phyloP scores from a whole-genome alignment of 1,284 basidiomycete species.

The Leccinum angustisporum region DNA sequence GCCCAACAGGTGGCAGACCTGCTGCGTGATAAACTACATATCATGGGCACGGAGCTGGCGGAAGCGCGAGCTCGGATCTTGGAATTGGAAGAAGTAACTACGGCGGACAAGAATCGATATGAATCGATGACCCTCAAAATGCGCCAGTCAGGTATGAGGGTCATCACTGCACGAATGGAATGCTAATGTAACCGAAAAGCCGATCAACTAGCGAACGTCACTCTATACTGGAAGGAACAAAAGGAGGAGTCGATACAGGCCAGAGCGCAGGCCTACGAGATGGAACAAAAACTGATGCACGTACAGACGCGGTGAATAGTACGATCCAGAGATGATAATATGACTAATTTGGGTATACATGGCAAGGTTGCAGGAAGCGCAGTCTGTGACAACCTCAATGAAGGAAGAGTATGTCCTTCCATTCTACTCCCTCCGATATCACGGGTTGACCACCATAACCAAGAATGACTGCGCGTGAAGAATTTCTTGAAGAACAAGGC shows the following conservation, averaged over 20 bases:
- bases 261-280: conserved; percentile 22
- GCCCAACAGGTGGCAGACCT: conserved; percentile 53
- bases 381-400: conserved; percentile 29
- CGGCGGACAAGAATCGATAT: conserved; percentile 29
- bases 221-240: conserved; percentile 29
- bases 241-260: conserved; percentile 30
- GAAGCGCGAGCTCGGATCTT: conserved; percentile 41
- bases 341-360: conserved; percentile 15
- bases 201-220: conserved; percentile 26
- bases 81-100: conserved; percentile 41
- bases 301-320: conserved; percentile 21
- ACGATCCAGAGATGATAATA: background rate
- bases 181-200: conserved; percentile 24
- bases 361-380: conserved; percentile 31
- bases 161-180: conserved; percentile 4
- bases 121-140: conserved; percentile 27
- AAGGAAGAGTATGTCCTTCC: conserved; percentile 32
- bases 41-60: conserved; percentile 43
- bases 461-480: conserved; percentile 27
- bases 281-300: conserved; percentile 31
- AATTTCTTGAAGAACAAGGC: conserved; percentile 24
- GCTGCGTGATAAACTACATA: conserved; percentile 50
- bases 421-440: conserved; percentile 16
- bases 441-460: conserved; percentile 12
- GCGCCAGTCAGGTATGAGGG: conserved; percentile 31